These are phyloP conservation scores for Candida multigemmis DNA, from an alignment of 805 yeast genomes.

Conservation along the genomic window DNA sequence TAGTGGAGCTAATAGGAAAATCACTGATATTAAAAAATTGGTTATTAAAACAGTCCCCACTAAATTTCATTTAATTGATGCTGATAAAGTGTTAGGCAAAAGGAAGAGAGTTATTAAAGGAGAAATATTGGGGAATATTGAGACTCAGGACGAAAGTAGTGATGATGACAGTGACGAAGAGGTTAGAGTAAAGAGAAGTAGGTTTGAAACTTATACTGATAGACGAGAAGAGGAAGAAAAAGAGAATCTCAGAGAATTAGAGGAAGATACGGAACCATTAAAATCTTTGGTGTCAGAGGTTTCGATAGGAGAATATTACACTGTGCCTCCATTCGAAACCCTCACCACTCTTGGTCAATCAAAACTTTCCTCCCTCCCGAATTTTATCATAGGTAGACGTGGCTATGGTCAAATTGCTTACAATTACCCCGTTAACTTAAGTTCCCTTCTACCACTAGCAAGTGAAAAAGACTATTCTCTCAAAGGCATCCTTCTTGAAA, in stretches of 20 bases:
- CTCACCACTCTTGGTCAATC: no score
- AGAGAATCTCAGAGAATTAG: no score
- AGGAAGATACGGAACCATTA: no score
- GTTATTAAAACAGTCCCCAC: slow-evolving; percentile 31
- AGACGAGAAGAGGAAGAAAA: no score
- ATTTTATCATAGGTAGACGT: slow-evolving; percentile 60
- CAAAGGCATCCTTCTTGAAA: slow-evolving; percentile 32
- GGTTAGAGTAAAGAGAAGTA: slow-evolving; percentile 3
- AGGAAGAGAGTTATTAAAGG: slow-evolving; percentile 17
- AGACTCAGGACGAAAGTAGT: no score
- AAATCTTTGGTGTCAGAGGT: no score
- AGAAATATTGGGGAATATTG: no score
- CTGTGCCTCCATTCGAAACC: no score
- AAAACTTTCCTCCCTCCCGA: no score
- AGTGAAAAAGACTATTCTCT: slow-evolving; percentile 20
- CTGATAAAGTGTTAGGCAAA: slow-evolving; percentile 30
- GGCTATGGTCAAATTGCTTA: slow-evolving; percentile 65
- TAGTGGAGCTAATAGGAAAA: no score
- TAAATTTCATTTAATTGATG: slow-evolving; percentile 32
- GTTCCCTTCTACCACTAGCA: slow-evolving; percentile 38
- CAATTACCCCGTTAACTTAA: slow-evolving; percentile 58
- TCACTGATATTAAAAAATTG: slow-evolving; percentile 17
- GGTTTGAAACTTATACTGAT: no score
- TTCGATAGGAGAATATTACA: no score
- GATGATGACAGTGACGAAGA: slow-evolving; percentile 15